Conservation (phyloP, 23 red algal genomes). For the Gracilaria vermiculophylla region DNA sequence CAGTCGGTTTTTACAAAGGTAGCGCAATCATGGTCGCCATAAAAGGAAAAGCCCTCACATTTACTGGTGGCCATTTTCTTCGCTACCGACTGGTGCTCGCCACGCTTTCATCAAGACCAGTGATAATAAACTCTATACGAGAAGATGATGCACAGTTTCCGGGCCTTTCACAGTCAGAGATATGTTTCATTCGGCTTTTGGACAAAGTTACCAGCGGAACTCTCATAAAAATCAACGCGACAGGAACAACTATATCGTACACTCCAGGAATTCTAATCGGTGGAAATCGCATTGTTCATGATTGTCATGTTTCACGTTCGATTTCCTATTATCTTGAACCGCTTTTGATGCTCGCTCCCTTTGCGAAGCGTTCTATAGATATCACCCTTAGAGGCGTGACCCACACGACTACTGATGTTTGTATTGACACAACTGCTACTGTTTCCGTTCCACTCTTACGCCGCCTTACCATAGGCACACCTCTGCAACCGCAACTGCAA, state of each 20-base stretch:
- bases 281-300: slow-evolving; percentile 51
- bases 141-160: slow-evolving; percentile 17
- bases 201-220: slow-evolving; percentile 89
- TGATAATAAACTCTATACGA: slow-evolving; percentile 48
- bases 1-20: no score
- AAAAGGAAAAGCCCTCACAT: slow-evolving; percentile 18
- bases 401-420: slow-evolving; percentile 35
- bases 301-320: slow-evolving; percentile 73
- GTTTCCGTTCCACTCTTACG: slow-evolving; percentile 79
- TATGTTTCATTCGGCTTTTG: slow-evolving; percentile 83
- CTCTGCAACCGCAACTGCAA: slow-evolving; percentile 27
- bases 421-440: slow-evolving; percentile 63
- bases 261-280: slow-evolving; percentile 73
- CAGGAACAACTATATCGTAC: slow-evolving; percentile 60
- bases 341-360: slow-evolving; percentile 81
- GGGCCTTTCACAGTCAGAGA: slow-evolving; percentile 67
- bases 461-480: slow-evolving; percentile 46
- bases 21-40: slow-evolving; percentile 63
- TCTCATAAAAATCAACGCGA: slow-evolving; percentile 74
- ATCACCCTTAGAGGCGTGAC: slow-evolving; percentile 74
- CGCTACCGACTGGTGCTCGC: slow-evolving; percentile 69
- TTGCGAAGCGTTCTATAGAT: slow-evolving; percentile 54
- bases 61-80: slow-evolving; percentile 43
- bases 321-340: slow-evolving; percentile 82
- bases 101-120: slow-evolving; percentile 50